A percentile compares a stretch with the other conserved stretches of the same genome.
Evolutionary conservation across 352 stramenopile genomes (phyloP).

Genomic region (Phytophthora sojae): DNA sequence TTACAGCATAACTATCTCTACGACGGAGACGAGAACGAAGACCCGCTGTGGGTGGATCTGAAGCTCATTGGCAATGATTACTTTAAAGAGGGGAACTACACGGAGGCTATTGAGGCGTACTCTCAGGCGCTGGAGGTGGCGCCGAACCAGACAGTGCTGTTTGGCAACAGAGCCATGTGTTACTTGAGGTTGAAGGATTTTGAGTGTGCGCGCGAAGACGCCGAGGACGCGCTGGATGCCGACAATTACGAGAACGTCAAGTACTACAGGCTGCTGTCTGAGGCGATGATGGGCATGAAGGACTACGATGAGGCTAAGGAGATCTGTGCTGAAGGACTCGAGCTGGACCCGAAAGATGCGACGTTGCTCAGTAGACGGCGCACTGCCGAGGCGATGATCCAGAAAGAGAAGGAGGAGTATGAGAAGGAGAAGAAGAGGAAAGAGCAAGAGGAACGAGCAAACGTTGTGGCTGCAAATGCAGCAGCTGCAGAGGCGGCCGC

Average conservation of each 20-base stretch:
- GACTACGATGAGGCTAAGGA: constrained; percentile 43
- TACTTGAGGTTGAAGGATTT: constrained; percentile 41
- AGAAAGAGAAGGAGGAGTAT: constrained; percentile 18
- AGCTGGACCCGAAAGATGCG: constrained; percentile 32
- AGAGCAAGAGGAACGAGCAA: constrained; percentile 31
- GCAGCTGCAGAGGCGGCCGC: background rate
- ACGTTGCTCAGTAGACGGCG: constrained; percentile 30
- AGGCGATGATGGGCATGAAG: constrained; percentile 45
- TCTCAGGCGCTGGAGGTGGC: constrained; percentile 36
- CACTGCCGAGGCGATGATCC: constrained; percentile 22
- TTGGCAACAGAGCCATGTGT: constrained; percentile 46
- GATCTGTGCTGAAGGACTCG: constrained; percentile 46
- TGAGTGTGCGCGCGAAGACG: constrained; percentile 41
- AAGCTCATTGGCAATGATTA: constrained; percentile 47
- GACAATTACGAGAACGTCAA: constrained; percentile 41
- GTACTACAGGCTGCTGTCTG: constrained; percentile 47
- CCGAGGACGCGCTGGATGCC: constrained; percentile 41
- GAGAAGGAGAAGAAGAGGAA: constrained; percentile 41
- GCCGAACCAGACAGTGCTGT: constrained; percentile 39
- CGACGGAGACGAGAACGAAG: constrained; percentile 27
- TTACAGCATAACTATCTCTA: constrained; percentile 39
- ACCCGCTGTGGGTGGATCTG: constrained; percentile 36
- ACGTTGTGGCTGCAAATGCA: constrained; percentile 24
- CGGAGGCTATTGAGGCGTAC: constrained; percentile 40
- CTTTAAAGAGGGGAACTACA: constrained; percentile 45